Conservation (phyloP, 768 basidiomycete species). For the Termitomyces titanicus region DNA sequence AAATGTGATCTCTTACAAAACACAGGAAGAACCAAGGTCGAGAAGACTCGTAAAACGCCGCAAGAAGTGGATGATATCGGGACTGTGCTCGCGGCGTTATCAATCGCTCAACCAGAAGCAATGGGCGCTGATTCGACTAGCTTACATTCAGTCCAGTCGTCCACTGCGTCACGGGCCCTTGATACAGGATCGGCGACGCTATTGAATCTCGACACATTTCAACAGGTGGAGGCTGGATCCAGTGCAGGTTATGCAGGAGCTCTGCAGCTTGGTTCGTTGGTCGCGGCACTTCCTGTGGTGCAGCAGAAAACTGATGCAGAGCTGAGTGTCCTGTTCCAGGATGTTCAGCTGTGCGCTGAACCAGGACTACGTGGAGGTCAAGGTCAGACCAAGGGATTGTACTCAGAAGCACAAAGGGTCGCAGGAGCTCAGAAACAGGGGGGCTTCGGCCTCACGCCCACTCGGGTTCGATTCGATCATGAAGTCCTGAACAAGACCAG, state of each 20-base stretch:
- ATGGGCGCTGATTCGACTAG: background rate
- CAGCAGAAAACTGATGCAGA: background rate
- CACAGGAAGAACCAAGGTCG: background rate
- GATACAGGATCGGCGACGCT: no score
- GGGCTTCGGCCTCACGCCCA: background rate
- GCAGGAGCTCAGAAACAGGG: background rate
- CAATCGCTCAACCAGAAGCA: background rate
- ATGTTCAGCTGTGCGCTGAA: background rate
- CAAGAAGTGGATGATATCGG: background rate
- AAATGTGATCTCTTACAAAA: background rate
- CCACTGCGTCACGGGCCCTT: background rate
- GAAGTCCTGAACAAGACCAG: background rate
- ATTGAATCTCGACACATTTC: no score
- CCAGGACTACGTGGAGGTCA: background rate
- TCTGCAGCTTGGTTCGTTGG: background rate
- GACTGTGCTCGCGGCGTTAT: background rate
- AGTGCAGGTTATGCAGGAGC: background rate
- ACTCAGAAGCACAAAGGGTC: background rate
- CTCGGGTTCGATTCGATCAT: background rate
- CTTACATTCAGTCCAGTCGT: background rate
- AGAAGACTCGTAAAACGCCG: background rate
- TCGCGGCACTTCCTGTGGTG: background rate
- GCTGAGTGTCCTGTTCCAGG: background rate
- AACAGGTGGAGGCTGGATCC: background rate
- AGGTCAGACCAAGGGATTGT: background rate